phyloP scores from a whole-genome alignment of 306 rosid genomes.

The Cotoneaster glaucophyllus region DNA sequence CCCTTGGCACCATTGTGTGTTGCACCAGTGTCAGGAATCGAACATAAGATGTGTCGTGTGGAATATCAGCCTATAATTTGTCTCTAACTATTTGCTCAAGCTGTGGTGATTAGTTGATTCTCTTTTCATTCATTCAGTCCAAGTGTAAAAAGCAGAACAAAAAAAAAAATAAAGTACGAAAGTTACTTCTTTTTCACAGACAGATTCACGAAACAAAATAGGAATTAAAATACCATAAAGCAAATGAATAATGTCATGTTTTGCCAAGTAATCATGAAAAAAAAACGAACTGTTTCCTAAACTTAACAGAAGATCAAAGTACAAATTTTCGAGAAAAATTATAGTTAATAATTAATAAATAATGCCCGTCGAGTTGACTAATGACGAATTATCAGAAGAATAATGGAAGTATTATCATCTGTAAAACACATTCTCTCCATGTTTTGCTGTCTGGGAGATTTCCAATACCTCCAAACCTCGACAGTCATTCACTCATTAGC shows the following conservation, averaged over 20 bases:
- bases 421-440: constrained; percentile 69
- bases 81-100: too few species aligned
- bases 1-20: too few species aligned
- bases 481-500: constrained; percentile 33
- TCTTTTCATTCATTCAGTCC: too few species aligned
- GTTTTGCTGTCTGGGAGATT: constrained; percentile 58
- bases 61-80: too few species aligned
- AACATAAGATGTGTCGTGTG: too few species aligned
- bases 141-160: too few species aligned
- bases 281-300: too few species aligned
- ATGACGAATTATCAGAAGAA: constrained; percentile 30
- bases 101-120: too few species aligned
- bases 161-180: too few species aligned
- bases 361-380: constrained; percentile 47
- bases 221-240: not conserved
- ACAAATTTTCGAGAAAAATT: not conserved
- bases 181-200: too few species aligned
- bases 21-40: fast-evolving
- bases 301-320: not conserved
- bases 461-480: constrained; percentile 56
- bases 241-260: not conserved
- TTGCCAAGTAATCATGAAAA: not conserved
- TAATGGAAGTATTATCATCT: constrained; percentile 13
- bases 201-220: not conserved
- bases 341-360: not conserved